Conservation (phyloP, 2,329 filamentous ascomycete genomes). For the Aspergillus chevalieri region DNA sequence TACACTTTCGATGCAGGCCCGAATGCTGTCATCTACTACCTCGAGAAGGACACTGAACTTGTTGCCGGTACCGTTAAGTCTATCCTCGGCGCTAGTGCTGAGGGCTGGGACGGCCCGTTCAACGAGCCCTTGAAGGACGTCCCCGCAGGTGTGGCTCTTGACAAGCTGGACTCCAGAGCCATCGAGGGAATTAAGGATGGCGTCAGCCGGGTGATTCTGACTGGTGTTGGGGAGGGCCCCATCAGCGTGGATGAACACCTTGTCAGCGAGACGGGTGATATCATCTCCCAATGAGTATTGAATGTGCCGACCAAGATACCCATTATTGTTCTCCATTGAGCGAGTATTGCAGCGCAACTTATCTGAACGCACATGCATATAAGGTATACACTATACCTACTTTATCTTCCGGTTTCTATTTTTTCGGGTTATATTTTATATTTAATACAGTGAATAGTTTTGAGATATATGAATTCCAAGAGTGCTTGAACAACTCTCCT, state of each 20-base stretch:
- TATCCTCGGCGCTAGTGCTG: constrained; percentile 59
- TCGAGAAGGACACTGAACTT: constrained; percentile 65
- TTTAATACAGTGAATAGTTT: background rate
- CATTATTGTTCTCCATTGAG: background rate
- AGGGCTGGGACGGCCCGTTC: constrained; percentile 54
- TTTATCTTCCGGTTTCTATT: background rate
- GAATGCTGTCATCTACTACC: constrained; percentile 94
- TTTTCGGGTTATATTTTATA: background rate
- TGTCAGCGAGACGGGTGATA: constrained; percentile 60
- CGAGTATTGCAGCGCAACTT: background rate
- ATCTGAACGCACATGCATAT: background rate
- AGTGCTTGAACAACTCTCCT: too few species aligned
- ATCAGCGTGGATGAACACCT: constrained; percentile 71
- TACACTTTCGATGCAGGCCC: constrained; percentile 98
- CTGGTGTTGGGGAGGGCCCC: constrained; percentile 84
- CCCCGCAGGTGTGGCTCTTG: constrained; percentile 51
- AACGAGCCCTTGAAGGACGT: constrained; percentile 47
- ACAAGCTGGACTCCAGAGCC: constrained; percentile 52
- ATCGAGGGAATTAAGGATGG: constrained; percentile 65
- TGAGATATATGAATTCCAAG: too few species aligned
- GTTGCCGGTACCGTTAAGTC: constrained; percentile 75
- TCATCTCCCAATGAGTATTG: constrained; percentile 16
- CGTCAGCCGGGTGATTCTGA: constrained; percentile 83
- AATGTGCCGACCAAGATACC: background rate
- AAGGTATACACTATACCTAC: background rate